Conservation (phyloP, 106 monocot genomes). For the Alisma plantagoaquatica region DNA sequence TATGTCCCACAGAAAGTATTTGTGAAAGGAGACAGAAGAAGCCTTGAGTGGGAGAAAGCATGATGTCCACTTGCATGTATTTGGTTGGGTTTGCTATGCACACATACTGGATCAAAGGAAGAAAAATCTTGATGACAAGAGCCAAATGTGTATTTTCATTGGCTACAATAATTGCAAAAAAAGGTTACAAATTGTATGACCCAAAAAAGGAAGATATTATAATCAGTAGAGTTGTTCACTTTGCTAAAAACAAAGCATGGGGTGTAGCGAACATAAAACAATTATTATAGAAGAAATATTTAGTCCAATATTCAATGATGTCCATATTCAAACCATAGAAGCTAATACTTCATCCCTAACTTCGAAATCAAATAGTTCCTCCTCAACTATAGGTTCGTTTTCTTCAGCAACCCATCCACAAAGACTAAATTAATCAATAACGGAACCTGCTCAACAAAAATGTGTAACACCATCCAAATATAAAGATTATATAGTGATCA, state of each 20-base stretch:
- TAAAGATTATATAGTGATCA: too few relatives aligned
- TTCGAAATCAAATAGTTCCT: too few relatives aligned
- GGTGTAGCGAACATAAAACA: neutral
- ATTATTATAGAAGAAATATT: neutral
- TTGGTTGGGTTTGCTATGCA: neutral
- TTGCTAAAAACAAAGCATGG: neutral
- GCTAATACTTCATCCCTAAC: too few relatives aligned
- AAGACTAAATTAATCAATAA: too few relatives aligned
- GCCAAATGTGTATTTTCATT: neutral
- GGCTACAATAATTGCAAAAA: neutral
- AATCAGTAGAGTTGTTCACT: neutral
- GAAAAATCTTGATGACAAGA: conserved; percentile 4
- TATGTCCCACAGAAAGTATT: neutral
- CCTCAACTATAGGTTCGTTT: too few relatives aligned
- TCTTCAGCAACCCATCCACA: too few relatives aligned
- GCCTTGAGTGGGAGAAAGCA: neutral
- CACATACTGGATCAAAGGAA: neutral
- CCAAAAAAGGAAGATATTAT: neutral
- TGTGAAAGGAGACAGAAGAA: neutral
- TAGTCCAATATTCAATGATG: neutral
- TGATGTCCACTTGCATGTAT: neutral
- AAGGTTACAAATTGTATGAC: neutral
- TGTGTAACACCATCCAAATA: too few relatives aligned
- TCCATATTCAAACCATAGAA: too few relatives aligned
- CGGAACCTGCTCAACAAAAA: too few relatives aligned